Conservation (phyloP, 169 alveolate genomes). For the Plasmodium malariae region DNA sequence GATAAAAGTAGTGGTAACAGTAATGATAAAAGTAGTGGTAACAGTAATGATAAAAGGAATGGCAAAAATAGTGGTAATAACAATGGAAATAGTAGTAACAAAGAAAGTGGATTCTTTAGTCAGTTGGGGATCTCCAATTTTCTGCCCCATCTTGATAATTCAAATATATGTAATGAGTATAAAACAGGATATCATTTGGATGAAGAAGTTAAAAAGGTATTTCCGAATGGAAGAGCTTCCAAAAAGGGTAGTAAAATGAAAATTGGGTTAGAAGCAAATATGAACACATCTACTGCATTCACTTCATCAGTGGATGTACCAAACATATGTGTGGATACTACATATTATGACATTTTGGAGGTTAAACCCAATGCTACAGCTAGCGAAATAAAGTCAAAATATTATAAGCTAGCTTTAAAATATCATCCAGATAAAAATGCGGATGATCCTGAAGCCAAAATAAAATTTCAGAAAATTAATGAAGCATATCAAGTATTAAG, state of each 20-base stretch:
- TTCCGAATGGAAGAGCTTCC: background rate
- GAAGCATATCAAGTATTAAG: slow-evolving; percentile 85
- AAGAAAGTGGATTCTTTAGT: slow-evolving; percentile 8
- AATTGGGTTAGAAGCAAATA: background rate
- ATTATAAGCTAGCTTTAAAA: slow-evolving; percentile 93
- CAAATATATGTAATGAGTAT: slow-evolving; percentile 17
- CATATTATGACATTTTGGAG: slow-evolving; percentile 79
- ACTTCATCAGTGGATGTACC: background rate
- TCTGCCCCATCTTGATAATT: slow-evolving; percentile 1
- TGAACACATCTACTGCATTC: background rate
- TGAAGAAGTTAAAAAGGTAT: slow-evolving; percentile 28
- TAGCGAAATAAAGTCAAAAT: slow-evolving; percentile 91
- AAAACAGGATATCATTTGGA: slow-evolving; percentile 48
- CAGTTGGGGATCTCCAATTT: background rate
- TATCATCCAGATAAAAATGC: slow-evolving; percentile 96
- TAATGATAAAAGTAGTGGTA: too few species aligned
- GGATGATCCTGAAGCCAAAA: slow-evolving; percentile 80
- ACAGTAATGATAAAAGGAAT: background rate
- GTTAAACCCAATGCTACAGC: slow-evolving; percentile 86
- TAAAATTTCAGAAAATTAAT: slow-evolving; percentile 82
- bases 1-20: background rate
- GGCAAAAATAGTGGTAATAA: background rate
- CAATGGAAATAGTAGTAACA: background rate
- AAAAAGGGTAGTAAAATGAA: slow-evolving; percentile 3
- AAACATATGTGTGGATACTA: slow-evolving; percentile 75